Percentiles rank a stretch among this genome's conserved stretches.
Conservation (phyloP, 1,139 yeast species). For the Ogataea hybrid region DNA sequence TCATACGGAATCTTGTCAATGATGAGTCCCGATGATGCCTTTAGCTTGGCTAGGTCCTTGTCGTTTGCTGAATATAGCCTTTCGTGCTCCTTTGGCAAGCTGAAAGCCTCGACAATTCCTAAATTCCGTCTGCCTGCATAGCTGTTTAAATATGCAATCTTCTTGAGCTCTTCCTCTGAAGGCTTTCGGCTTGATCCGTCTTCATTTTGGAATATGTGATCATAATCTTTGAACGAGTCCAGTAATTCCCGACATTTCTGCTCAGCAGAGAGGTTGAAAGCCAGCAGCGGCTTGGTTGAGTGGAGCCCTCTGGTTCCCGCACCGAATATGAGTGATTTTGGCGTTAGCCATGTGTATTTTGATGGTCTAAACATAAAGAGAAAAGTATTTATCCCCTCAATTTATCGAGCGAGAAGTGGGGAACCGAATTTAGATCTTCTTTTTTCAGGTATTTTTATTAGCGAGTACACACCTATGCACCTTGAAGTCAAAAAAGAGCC, state of each 20-base stretch:
- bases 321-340: not conserved
- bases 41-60: constrained; percentile 59
- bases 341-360: not conserved
- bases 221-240: constrained; percentile 48
- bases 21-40: constrained; percentile 60
- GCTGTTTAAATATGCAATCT: constrained; percentile 69
- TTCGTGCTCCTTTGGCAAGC: constrained; percentile 57
- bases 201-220: constrained; percentile 65
- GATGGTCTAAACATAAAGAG: not conserved
- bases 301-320: constrained; percentile 4
- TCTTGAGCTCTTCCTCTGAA: constrained; percentile 67
- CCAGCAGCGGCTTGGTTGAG: constrained; percentile 15
- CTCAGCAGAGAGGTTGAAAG: constrained; percentile 23
- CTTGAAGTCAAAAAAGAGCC: not conserved
- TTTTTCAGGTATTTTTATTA: too few relatives aligned
- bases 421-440: not conserved
- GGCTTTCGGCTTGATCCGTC: constrained; percentile 80
- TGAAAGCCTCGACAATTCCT: constrained; percentile 54
- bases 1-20: constrained; percentile 84
- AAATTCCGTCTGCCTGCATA: constrained; percentile 60
- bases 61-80: constrained; percentile 62
- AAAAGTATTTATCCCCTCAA: not conserved
- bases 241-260: constrained; percentile 31
- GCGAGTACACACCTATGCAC: too few relatives aligned
- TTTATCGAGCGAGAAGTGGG: not conserved